Evolutionary conservation across 2,329 filamentous ascomycete species (phyloP), one percentile per base, ranked within the genome.

Genomic region (Truncatella angustata): DNA sequence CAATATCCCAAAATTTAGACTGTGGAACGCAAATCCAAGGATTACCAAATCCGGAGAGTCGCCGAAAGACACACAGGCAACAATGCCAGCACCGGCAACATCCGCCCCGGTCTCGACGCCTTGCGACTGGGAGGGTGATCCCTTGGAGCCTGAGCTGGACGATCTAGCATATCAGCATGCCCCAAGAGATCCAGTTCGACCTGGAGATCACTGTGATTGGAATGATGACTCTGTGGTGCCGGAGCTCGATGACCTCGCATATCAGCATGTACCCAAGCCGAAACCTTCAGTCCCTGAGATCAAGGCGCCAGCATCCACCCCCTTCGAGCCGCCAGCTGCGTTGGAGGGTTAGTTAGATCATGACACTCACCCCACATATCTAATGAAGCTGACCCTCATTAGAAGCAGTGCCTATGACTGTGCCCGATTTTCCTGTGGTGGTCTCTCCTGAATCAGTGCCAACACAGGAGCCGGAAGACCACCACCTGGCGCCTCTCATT

Each of bases 161-260:
- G 24, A 50, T 34, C 14, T 32, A 9, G 9, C 47, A 4, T 24
- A 39, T 5, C 30, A 14, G 16, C n/a, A 40, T 39, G 18, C 14
- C 5, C 32, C 23, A 10, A 26, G 39, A 35, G 12, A 18, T 37
- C 32, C 32, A 11, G 24, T n/a, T n/a, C 11, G 16, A 7, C 16
- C 45, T 28, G 14, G 7, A 57, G 14, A 36, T 28, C 20, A 14
- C 16, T 66, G 62, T 56, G 57, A 56, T 20, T 65, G 61, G 64
- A 52, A 44, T 21, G 61, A 58, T 9, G 62, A 66, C 49, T 24
- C 56, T 35, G 55, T 58, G 14, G 62, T 64, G 20, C 58, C 59
- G 7, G 58, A 63, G 43, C 50, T 59, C 12, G 62, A 65, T 30
- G 62, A 65, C 42, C 59, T 65, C 12, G 60, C 59, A 14, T 55